Conservation (phyloP, 176 grass and related monocot species). For the Cymbopogon citratus region DNA sequence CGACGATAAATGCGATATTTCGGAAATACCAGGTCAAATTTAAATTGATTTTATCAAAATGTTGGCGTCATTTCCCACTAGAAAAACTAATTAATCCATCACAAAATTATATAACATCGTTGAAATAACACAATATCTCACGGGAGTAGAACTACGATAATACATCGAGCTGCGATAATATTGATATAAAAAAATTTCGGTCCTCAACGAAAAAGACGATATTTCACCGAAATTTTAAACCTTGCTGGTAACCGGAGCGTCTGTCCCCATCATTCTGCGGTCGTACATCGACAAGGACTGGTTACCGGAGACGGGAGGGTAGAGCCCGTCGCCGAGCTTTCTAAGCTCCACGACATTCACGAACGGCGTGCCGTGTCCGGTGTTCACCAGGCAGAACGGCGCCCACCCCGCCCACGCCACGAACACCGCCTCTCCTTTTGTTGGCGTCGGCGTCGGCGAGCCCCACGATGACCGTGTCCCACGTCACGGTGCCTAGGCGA, state of each 20-base stretch:
- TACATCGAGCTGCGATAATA: no score
- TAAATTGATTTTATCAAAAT: no score
- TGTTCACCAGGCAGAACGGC: neutral
- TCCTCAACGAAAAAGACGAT: no score
- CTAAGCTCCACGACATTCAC: neutral
- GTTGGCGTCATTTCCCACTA: no score
- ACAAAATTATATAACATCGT: no score
- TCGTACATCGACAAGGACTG: neutral
- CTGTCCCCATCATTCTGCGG: neutral
- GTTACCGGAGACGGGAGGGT: neutral
- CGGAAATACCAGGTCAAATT: no score
- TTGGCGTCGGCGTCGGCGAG: neutral
- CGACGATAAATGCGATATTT: no score
- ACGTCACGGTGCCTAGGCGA: neutral
- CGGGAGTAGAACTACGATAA: no score
- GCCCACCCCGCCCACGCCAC: neutral
- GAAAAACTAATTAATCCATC: no score
- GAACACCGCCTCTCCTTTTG: neutral
- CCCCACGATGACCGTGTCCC: neutral
- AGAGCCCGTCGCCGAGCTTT: neutral
- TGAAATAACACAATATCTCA: no score
- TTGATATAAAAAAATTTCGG: no score
- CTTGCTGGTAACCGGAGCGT: neutral
- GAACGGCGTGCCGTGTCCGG: neutral
- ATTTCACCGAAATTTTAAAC: no score